Conservation (phyloP, 805 yeast genomes). For the Hemisphaericaspora nanyangensis region DNA sequence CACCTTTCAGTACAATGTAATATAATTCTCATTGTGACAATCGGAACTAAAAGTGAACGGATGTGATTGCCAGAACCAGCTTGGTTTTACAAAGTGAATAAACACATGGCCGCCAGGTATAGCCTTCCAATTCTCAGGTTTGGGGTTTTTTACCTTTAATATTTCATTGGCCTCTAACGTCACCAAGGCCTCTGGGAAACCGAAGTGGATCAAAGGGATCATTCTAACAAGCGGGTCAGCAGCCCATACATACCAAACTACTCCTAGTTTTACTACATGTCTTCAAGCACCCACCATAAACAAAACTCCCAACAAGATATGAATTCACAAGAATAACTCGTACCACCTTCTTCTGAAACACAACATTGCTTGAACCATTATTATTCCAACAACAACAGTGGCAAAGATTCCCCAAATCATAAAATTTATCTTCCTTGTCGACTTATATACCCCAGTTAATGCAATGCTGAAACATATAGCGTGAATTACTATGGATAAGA, state of each 20-base stretch:
- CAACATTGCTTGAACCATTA: slow-evolving; percentile 44
- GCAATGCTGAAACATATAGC: slow-evolving; percentile 15
- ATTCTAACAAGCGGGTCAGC: slow-evolving; percentile 59
- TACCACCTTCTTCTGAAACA: slow-evolving; percentile 44
- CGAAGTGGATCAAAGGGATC: slow-evolving; percentile 52
- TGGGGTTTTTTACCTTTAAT: slow-evolving; percentile 46
- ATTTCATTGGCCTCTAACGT: slow-evolving; percentile 40
- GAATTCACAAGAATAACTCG: slow-evolving; percentile 51
- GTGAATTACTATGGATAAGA: slow-evolving; percentile 22
- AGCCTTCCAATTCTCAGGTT: slow-evolving; percentile 51
- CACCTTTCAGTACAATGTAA: slow-evolving; percentile 24
- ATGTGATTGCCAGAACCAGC: slow-evolving; percentile 61
- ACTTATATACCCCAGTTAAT: not conserved
- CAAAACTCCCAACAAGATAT: slow-evolving; percentile 49
- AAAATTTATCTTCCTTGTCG: slow-evolving; percentile 10
- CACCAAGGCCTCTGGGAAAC: slow-evolving; percentile 50
- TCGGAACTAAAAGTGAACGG: slow-evolving; percentile 49
- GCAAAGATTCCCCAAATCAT: slow-evolving; percentile 25
- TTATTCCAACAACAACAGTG: slow-evolving; percentile 29
- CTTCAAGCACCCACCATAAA: slow-evolving; percentile 45
- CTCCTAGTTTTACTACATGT: slow-evolving; percentile 42
- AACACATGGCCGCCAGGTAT: slow-evolving; percentile 62
- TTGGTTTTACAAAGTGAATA: slow-evolving; percentile 43
- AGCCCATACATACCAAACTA: slow-evolving; percentile 39
- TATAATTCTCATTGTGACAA: slow-evolving; percentile 8